phyloP scores from a whole-genome alignment of 192 early-diverging fungal species.

The Radiomyces spectabilis region DNA sequence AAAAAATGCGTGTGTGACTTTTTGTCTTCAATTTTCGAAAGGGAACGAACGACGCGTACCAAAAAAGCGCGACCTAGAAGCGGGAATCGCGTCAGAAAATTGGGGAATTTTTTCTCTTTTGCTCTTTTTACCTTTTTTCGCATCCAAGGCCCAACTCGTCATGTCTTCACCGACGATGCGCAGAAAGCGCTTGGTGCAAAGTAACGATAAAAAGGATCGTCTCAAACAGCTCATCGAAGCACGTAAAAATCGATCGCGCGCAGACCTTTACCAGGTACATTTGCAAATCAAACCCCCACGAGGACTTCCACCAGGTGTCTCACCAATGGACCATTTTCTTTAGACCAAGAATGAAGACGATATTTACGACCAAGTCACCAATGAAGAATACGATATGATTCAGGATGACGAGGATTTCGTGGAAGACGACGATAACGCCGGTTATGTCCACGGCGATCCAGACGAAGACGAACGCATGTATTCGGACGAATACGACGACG shows the following conservation, averaged over 20 bases:
- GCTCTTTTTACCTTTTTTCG: too few species aligned
- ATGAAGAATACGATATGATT: constrained; percentile 42
- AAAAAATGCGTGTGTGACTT: too few species aligned
- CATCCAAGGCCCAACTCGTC: too few species aligned
- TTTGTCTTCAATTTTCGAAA: too few species aligned
- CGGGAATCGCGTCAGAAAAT: too few species aligned
- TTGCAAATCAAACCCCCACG: background rate
- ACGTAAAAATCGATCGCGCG: constrained; percentile 13
- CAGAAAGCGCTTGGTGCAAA: constrained; percentile 1
- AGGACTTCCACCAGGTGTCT: background rate
- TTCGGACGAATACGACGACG: constrained; percentile 42
- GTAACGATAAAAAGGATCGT: constrained; percentile 18
- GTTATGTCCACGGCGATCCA: constrained; percentile 55
- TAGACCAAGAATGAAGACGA: constrained; percentile 29
- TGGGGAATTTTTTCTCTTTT: too few species aligned
- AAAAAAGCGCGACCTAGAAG: too few species aligned
- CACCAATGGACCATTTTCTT: background rate
- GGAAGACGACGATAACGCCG: constrained; percentile 59
- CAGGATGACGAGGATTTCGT: constrained; percentile 50
- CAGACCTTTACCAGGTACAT: constrained; percentile 21
- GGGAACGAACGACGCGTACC: too few species aligned
- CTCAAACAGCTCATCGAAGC: background rate
- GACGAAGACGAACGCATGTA: constrained; percentile 31
- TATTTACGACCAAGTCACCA: constrained; percentile 54
- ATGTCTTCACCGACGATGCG: too few species aligned